These are phyloP conservation scores for Ogataea parapolymorpha DNA, from an alignment of 805 yeast genomes.

Conservation along the genomic window DNA sequence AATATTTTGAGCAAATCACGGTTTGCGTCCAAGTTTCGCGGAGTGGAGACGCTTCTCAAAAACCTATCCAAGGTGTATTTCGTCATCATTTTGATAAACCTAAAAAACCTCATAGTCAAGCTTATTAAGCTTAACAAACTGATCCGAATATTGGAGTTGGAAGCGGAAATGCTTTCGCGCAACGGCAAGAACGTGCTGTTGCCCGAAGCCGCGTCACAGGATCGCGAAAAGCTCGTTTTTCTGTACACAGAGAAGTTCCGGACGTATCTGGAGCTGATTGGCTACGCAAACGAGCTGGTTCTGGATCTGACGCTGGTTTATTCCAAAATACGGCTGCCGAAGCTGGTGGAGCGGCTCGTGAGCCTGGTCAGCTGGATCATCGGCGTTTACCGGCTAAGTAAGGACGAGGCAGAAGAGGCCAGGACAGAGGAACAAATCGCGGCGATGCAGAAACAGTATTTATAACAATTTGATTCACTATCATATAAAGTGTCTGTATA, in stretches of 20 bases:
- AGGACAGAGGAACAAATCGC: conserved; percentile 10
- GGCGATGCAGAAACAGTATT: conserved; percentile 3
- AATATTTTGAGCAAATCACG: conserved; percentile 20
- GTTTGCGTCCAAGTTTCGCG: conserved; percentile 12
- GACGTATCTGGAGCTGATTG: conserved; percentile 27
- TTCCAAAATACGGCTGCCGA: conserved; percentile 22
- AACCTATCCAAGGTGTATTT: conserved; percentile 29
- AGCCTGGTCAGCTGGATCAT: conserved; percentile 30
- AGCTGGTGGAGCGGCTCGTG: conserved; percentile 18
- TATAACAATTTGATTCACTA: neutral
- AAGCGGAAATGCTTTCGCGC: conserved; percentile 16
- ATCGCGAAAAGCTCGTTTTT: conserved; percentile 17
- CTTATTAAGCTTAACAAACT: conserved; percentile 24
- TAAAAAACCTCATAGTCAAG: conserved; percentile 24
- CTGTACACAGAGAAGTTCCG: conserved; percentile 26
- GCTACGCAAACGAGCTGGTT: conserved; percentile 31
- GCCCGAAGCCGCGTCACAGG: conserved; percentile 5
- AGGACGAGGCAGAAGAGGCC: conserved; percentile 25
- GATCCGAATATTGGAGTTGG: conserved; percentile 21
- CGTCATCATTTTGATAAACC: conserved; percentile 27
- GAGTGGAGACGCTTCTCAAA: conserved; percentile 17
- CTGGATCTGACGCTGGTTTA: conserved; percentile 27
- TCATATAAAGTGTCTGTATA: conserved; percentile 6
- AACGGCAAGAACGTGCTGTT: conserved; percentile 1
- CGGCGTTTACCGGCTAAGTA: conserved; percentile 28